Conservation (phyloP, 768 basidiomycete species). For the Lactarius hatsudake region DNA sequence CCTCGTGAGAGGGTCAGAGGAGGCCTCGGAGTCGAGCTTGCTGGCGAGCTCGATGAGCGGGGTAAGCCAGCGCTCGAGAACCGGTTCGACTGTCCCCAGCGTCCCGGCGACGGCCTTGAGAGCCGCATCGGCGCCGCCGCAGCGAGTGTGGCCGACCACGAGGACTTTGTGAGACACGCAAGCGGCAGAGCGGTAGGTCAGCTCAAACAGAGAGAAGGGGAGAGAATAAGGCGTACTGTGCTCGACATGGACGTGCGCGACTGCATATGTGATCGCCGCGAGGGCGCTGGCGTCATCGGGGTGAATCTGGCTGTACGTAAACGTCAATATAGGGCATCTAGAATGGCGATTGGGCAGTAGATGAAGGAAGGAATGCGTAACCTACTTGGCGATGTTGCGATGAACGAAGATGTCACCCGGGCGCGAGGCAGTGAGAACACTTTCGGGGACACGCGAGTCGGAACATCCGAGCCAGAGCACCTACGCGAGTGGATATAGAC, state of each 20-base stretch:
- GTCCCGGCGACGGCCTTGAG: conserved; percentile 40
- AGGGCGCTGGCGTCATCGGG: conserved; percentile 66
- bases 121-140: conserved; percentile 71
- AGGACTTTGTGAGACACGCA: conserved; percentile 48
- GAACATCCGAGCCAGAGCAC: conserved; percentile 79
- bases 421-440: conserved; percentile 60
- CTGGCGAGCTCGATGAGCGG: conserved; percentile 58
- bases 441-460: conserved; percentile 84
- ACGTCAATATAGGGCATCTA: background rate
- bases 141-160: conserved; percentile 79
- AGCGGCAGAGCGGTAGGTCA: background rate
- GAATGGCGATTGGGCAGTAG: background rate
- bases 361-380: background rate
- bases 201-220: background rate
- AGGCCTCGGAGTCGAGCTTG: conserved; percentile 42
- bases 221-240: conserved; percentile 55
- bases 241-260: conserved; percentile 65
- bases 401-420: conserved; percentile 85
- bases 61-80: conserved; percentile 69
- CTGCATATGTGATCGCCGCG: conserved; percentile 72
- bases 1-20: conserved; percentile 11
- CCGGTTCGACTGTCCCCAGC: conserved; percentile 33
- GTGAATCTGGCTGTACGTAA: conserved; percentile 60
- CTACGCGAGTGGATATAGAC: conserved; percentile 34
- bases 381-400: conserved; percentile 86